These are phyloP conservation scores for Trypanosoma conorhini DNA, from an alignment of 208 protist genomes.

Conservation along the genomic window DNA sequence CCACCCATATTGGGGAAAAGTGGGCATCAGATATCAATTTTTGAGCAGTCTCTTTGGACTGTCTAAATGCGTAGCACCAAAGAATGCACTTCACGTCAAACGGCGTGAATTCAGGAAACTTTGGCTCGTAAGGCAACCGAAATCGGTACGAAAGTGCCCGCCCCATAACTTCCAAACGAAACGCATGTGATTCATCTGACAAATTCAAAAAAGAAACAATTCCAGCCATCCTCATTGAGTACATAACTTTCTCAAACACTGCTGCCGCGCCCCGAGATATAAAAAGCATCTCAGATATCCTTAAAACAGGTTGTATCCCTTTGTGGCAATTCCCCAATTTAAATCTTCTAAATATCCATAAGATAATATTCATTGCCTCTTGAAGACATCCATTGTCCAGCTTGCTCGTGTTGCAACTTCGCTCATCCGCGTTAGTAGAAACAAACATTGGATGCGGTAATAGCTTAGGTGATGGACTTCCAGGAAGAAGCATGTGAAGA, in stretches of 20 bases:
- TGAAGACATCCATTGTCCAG: slow-evolving; percentile 17
- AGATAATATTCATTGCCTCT: slow-evolving; percentile 34
- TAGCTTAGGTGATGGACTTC: neutral
- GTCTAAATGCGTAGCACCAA: slow-evolving; percentile 68
- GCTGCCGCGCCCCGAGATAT: slow-evolving; percentile 33
- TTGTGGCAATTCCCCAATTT: slow-evolving; percentile 37
- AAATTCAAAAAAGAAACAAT: slow-evolving; percentile 24
- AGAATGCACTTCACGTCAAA: slow-evolving; percentile 72
- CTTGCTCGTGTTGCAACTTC: slow-evolving; percentile 14
- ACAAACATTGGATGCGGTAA: neutral
- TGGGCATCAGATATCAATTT: slow-evolving; percentile 33
- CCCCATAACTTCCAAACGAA: slow-evolving; percentile 50
- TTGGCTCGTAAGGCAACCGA: slow-evolving; percentile 36
- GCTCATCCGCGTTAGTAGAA: slow-evolving; percentile 21
- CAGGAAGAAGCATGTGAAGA: slow-evolving; percentile 12
- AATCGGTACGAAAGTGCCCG: slow-evolving; percentile 65
- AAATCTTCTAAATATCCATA: slow-evolving; percentile 75
- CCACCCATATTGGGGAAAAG: slow-evolving; percentile 46
- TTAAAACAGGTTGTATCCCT: slow-evolving; percentile 51
- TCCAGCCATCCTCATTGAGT: slow-evolving; percentile 38
- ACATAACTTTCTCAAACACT: slow-evolving; percentile 40
- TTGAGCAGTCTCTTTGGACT: slow-evolving; percentile 33
- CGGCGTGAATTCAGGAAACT: slow-evolving; percentile 37
- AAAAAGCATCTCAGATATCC: slow-evolving; percentile 43
- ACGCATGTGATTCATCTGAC: slow-evolving; percentile 17